phyloP scores from a whole-genome alignment of 163 green algal species.

The Volvox carteri region DNA sequence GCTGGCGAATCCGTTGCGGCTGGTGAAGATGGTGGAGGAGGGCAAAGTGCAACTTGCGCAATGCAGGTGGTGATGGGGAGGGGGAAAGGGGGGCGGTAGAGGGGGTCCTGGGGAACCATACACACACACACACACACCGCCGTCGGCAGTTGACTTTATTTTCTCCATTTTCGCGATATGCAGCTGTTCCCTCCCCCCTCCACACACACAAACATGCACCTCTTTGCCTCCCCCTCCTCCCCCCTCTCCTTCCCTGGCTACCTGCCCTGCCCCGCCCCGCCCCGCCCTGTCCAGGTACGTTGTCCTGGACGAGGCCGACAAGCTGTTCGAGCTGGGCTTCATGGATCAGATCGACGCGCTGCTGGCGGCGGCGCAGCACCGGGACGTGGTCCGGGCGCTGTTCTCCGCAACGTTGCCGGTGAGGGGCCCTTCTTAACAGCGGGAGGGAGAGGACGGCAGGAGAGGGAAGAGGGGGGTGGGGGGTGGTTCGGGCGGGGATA shows the following conservation, averaged over 20 bases:
- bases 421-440: slow-evolving; percentile 3
- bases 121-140: no score
- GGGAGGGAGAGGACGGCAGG: not conserved
- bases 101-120: not conserved
- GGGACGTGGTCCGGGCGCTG: slow-evolving; percentile 72
- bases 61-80: slow-evolving; percentile 34
- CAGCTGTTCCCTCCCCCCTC: not conserved
- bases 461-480: not conserved
- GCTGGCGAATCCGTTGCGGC: slow-evolving; percentile 91
- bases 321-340: slow-evolving; percentile 96
- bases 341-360: slow-evolving; percentile 88
- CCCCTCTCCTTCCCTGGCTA: not conserved
- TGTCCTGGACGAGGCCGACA: slow-evolving; percentile 98
- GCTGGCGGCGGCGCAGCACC: slow-evolving; percentile 82
- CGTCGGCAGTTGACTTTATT: not conserved
- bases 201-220: not conserved
- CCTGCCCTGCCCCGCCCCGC: no score
- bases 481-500: no score
- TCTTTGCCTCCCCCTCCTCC: not conserved
- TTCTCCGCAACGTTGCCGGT: slow-evolving; percentile 97
- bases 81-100: not conserved
- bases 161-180: not conserved
- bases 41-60: slow-evolving; percentile 71
- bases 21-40: slow-evolving; percentile 71
- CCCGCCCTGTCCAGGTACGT: no score